Conservation (phyloP, 192 early-diverging fungal species). For the Dissophora ornata region DNA sequence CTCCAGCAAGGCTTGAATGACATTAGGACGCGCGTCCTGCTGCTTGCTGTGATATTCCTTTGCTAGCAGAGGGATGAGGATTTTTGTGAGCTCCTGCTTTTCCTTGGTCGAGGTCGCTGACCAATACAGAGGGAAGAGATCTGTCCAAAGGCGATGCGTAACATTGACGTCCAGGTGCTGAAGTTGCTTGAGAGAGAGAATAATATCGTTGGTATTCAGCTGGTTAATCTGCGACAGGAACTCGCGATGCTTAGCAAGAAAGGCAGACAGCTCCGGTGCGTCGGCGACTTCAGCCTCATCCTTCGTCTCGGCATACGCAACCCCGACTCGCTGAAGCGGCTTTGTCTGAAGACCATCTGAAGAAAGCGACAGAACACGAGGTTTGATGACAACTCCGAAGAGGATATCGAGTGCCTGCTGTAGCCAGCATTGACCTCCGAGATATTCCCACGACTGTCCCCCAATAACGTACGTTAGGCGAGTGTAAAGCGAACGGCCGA, state of each 20-base stretch:
- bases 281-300: constrained; percentile 20
- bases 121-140: constrained; percentile 90
- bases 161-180: constrained; percentile 74
- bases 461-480: constrained; percentile 91
- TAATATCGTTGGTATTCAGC: constrained; percentile 61
- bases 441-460: constrained; percentile 95
- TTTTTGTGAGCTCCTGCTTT: constrained; percentile 86
- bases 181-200: constrained; percentile 70
- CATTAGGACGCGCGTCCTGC: constrained; percentile 86
- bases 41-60: constrained; percentile 93
- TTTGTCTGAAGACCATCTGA: constrained; percentile 61
- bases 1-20: constrained; percentile 92
- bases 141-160: constrained; percentile 83
- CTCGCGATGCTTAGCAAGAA: constrained; percentile 66
- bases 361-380: constrained; percentile 46
- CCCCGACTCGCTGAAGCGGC: constrained; percentile 50
- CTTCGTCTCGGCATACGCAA: constrained; percentile 10
- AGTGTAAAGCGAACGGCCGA: constrained; percentile 72
- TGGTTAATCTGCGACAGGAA: constrained; percentile 71
- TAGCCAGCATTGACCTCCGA: constrained; percentile 90
- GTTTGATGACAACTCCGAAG: constrained; percentile 71
- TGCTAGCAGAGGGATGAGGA: constrained; percentile 85
- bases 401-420: constrained; percentile 92
- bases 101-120: constrained; percentile 75
- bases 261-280: constrained; percentile 53